Percentiles rank a stretch among this genome's conserved stretches.
phyloP scores from a whole-genome alignment of 2,329 filamentous ascomycete genomes.

The Fusarium papillatum region DNA sequence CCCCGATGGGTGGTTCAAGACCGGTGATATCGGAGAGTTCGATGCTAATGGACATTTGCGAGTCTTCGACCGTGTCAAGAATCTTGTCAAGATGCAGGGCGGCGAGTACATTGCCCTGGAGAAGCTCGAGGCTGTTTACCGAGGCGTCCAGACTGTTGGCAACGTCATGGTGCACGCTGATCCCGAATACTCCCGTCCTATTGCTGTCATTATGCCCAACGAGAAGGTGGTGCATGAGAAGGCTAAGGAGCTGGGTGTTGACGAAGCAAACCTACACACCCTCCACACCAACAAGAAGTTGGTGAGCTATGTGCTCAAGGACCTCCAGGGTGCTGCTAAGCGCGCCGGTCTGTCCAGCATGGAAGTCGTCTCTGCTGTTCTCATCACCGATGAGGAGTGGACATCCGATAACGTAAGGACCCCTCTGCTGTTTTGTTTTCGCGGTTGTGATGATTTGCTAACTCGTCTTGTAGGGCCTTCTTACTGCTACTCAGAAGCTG shows the following conservation, averaged over 20 bases:
- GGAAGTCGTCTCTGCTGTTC: conserved; percentile 82
- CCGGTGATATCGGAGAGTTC: conserved; percentile 95
- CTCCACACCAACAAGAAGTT: conserved; percentile 79
- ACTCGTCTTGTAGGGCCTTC: conserved; percentile 61
- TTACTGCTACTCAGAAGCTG: conserved; percentile 73
- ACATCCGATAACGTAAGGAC: conserved; percentile 83
- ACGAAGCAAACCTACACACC: conserved; percentile 76
- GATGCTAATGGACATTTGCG: conserved; percentile 83
- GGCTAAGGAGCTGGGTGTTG: conserved; percentile 72
- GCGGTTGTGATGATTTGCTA: conserved; percentile 22
- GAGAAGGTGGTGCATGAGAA: conserved; percentile 73
- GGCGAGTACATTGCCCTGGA: conserved; percentile 98
- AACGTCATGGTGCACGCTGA: conserved; percentile 93
- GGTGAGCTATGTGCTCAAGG: conserved; percentile 72
- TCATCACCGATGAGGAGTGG: conserved; percentile 90
- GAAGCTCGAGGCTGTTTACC: conserved; percentile 94
- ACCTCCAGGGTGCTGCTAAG: conserved; percentile 75
- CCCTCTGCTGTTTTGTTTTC: not conserved
- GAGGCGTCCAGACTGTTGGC: conserved; percentile 80
- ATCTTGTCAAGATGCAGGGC: conserved; percentile 94
- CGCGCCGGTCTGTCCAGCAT: conserved; percentile 77
- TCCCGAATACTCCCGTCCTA: conserved; percentile 79
- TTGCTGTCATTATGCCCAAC: conserved; percentile 83
- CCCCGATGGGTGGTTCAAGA: conserved; percentile 95
- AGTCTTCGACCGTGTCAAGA: conserved; percentile 98